Conservation (phyloP, 2,329 filamentous ascomycete species). For the Aspergillus ustus region DNA sequence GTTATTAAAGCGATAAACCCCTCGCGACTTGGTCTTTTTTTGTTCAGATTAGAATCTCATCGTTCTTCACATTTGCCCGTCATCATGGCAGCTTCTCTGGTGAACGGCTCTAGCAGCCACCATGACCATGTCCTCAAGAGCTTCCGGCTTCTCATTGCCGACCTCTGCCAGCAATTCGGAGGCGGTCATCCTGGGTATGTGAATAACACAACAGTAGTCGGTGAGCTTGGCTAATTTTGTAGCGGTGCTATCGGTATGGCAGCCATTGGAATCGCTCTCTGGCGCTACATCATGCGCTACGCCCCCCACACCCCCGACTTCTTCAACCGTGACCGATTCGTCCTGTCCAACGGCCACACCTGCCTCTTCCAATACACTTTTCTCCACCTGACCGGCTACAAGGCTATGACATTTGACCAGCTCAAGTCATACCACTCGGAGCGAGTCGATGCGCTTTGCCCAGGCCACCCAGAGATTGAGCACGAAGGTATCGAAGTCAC, state of each 20-base stretch:
- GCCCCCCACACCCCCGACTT: slow-evolving; percentile 43
- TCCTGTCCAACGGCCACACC: slow-evolving; percentile 49
- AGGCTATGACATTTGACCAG: slow-evolving; percentile 39
- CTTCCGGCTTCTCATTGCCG: slow-evolving; percentile 67
- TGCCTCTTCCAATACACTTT: slow-evolving; percentile 40
- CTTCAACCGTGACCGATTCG: slow-evolving; percentile 52
- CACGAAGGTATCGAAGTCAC: slow-evolving; percentile 63
- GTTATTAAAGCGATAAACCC: slow-evolving; percentile 4
- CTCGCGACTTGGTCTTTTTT: background rate
- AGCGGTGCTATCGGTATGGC: slow-evolving; percentile 55
- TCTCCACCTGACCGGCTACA: slow-evolving; percentile 38
- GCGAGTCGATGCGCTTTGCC: slow-evolving; percentile 34
- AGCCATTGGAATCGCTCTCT: slow-evolving; percentile 50
- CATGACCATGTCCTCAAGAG: slow-evolving; percentile 61
- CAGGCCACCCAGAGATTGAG: slow-evolving; percentile 60
- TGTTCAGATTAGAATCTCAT: background rate
- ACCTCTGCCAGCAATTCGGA: slow-evolving; percentile 71
- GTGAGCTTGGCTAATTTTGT: background rate
- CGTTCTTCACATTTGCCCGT: background rate
- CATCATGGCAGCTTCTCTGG: slow-evolving; percentile 28
- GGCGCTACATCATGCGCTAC: slow-evolving; percentile 50
- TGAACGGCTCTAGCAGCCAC: slow-evolving; percentile 20
- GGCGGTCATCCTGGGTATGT: slow-evolving; percentile 69
- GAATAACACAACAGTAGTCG: background rate
- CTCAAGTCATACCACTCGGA: slow-evolving; percentile 41